Evolutionary conservation across 495 filamentous ascomycete species (phyloP).

Genomic region (Astrocystis sublimbata): DNA sequence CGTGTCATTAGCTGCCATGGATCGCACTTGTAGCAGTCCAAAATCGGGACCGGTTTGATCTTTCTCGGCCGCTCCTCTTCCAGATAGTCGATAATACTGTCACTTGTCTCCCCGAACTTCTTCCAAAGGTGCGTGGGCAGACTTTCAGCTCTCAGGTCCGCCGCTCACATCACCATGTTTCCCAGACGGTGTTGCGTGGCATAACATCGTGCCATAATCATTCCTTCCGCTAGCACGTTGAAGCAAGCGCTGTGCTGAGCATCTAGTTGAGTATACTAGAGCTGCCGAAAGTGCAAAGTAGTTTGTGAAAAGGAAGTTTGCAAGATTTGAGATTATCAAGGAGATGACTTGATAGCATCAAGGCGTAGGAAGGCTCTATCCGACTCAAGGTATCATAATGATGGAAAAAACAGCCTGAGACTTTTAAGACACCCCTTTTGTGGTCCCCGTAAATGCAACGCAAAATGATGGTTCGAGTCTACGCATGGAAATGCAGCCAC

Average conservation of each 20-base stretch:
- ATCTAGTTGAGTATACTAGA: neutral
- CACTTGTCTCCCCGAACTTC: neutral
- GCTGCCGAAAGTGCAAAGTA: slow-evolving; percentile 17
- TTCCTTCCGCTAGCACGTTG: neutral
- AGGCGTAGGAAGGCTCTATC: slow-evolving; percentile 31
- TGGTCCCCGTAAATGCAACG: slow-evolving; percentile 51
- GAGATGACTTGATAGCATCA: slow-evolving; percentile 27
- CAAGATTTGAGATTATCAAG: slow-evolving; percentile 20
- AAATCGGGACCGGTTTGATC: neutral
- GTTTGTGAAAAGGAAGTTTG: slow-evolving; percentile 28
- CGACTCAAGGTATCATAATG: slow-evolving; percentile 45
- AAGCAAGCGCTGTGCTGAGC: slow-evolving; percentile 3
- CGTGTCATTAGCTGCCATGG: neutral
- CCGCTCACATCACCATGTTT: neutral
- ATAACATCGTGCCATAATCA: neutral
- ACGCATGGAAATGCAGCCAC: slow-evolving; percentile 36
- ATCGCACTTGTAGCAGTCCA: neutral
- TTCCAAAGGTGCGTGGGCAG: neutral
- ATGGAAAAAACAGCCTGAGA: slow-evolving; percentile 34
- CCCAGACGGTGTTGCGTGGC: neutral
- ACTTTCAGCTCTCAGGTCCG: neutral
- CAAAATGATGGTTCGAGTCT: slow-evolving; percentile 36
- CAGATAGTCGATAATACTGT: neutral
- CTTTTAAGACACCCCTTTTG: slow-evolving; percentile 49
- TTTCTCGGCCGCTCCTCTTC: slow-evolving; percentile 1